A percentile compares a stretch with the other conserved stretches of the same genome.
Evolutionary conservation across 1,284 basidiomycete species (phyloP).

Genomic region (Leucoagaricus sp.): DNA sequence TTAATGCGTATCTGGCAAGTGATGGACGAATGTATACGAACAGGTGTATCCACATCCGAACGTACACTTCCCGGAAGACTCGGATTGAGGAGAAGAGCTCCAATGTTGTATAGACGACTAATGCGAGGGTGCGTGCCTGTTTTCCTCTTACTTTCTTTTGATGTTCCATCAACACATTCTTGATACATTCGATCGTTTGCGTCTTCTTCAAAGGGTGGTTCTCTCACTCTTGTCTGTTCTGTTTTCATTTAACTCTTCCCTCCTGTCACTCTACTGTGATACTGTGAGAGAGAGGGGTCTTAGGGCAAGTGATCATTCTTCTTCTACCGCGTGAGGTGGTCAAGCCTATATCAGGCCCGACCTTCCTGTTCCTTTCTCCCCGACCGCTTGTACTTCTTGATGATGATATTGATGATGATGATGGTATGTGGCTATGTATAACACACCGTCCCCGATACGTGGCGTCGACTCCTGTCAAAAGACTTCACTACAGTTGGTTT

Average conservation of each 20-base stretch:
- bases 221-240: neutral
- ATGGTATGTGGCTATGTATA: too few species aligned
- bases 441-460: too few species aligned
- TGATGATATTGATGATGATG: too few species aligned
- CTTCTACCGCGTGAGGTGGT: neutral
- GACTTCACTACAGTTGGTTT: too few species aligned
- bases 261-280: neutral
- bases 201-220: neutral
- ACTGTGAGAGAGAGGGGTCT: neutral
- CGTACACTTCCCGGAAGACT: constrained; percentile 84
- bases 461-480: too few species aligned
- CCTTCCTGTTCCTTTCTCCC: too few species aligned
- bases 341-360: neutral
- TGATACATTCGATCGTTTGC: too few species aligned
- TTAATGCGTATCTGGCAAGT: constrained; percentile 84
- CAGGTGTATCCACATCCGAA: constrained; percentile 82
- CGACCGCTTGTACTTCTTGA: too few species aligned
- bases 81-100: constrained; percentile 78
- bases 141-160: constrained; percentile 1
- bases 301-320: neutral
- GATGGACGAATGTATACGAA: constrained; percentile 93
- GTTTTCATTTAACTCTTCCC: neutral
- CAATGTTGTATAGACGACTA: constrained; percentile 83
- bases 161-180: neutral
- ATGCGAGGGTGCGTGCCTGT: constrained; percentile 77